Evolutionary conservation across 805 yeast genomes (phyloP), one percentile per base, ranked within the genome.

Genomic region (Sugiyamaella lignohabitans): DNA sequence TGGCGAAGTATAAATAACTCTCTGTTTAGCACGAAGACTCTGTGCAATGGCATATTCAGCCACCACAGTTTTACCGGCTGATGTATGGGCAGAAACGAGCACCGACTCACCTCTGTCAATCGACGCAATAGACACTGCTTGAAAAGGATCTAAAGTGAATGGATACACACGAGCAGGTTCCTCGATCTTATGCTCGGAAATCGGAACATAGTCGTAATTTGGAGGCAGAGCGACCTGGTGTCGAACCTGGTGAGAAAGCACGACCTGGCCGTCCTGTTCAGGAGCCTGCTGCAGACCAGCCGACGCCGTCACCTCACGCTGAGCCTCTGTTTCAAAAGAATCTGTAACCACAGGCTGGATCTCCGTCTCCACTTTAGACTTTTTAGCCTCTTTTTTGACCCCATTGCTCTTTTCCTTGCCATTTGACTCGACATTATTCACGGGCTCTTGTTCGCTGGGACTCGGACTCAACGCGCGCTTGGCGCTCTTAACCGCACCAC

Each of bases 211-310:
- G 45, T 89, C 84, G 61, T 82, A 93, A 50, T 84, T 84, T 3
- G 95, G 94, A 1, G 98, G 98, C 20, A 91, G 75, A 1, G 98
- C 97, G 8, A 91, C 98, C 66, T 91, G 97, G 69, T 91, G 98
- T 65, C 98, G 83, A 47, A 91, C 96, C 66, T 87, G 96, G 70
- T 91, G 98, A 49, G 80, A 80, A 53, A 88, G 71, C 62, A 84
- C 82, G 49, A 88, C 81, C 45, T 72, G 72, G 2, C 63, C 64
- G 16, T 63, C 69, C 14, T 27, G 11, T 19, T 68, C 64, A 0
- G 72, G 60, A 18, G 67, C 58, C 14, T 71, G 71, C 57, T 80
- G 61, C 30, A 87, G 69, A 4, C 95, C 95, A 27, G 76, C 76
- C 0, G 94, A 84, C 1, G 84, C 87, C n/a, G 79, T 79, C 27